These are phyloP conservation scores for Trichoderma sp. DNA, from an alignment of 2,329 filamentous ascomycete species.

Conservation along the genomic window DNA sequence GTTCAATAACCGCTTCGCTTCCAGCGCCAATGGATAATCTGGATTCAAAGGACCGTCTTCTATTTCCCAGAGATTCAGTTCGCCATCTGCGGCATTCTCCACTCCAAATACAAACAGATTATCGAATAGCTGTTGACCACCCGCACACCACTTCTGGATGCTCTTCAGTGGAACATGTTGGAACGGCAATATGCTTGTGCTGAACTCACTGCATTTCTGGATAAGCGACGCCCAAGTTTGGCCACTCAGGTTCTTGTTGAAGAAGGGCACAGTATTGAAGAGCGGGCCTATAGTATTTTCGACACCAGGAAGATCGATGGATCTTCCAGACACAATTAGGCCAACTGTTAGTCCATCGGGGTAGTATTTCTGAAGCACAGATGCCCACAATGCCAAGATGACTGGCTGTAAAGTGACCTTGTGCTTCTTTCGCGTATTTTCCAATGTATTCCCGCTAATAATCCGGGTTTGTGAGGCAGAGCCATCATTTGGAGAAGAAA, in stretches of 20 bases:
- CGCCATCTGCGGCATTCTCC: constrained; percentile 31
- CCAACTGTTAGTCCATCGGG: constrained; percentile 57
- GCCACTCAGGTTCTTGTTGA: constrained; percentile 41
- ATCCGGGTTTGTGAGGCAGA: constrained; percentile 21
- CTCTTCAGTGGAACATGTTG: constrained; percentile 72
- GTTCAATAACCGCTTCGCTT: constrained; percentile 55
- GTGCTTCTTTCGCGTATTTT: constrained; percentile 53
- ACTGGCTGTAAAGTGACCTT: constrained; percentile 77
- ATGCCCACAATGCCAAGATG: constrained; percentile 71
- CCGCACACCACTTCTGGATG: constrained; percentile 74
- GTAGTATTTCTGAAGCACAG: constrained; percentile 54
- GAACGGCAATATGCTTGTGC: constrained; percentile 63
- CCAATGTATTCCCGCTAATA: constrained; percentile 44
- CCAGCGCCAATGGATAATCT: constrained; percentile 76
- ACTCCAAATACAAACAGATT: constrained; percentile 79
- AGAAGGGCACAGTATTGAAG: constrained; percentile 85
- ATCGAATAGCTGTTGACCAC: constrained; percentile 66
- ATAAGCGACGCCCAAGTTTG: constrained; percentile 61
- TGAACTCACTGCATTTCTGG: constrained; percentile 65
- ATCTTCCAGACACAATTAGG: constrained; percentile 74
- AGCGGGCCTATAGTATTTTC: constrained; percentile 74
- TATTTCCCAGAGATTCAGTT: constrained; percentile 51
- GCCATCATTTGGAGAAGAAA: constrained; percentile 11
- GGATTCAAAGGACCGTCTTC: constrained; percentile 47
- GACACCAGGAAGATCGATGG: constrained; percentile 62